Conservation (phyloP, 2,329 filamentous ascomycete genomes). For the Beauveria caledonica region DNA sequence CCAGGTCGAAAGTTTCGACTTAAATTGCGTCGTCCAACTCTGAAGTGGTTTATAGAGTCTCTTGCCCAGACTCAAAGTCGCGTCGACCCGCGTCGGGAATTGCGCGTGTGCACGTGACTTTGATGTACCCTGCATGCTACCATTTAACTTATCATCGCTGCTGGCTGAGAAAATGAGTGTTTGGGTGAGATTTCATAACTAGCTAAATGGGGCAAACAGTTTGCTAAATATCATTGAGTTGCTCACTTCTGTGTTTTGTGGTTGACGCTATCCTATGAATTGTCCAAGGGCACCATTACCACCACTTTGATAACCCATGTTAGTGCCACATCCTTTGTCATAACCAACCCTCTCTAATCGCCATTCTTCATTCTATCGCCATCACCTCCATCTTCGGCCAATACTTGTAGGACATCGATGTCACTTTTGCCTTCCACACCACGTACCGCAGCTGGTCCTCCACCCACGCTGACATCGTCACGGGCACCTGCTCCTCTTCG, state of each 20-base stretch:
- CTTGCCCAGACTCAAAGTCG: not conserved
- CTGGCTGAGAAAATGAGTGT: not conserved
- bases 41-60: not conserved
- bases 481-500: constrained; percentile 15
- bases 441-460: constrained; percentile 19
- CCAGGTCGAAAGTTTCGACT: not conserved
- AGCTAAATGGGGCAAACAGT: not conserved
- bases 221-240: not conserved
- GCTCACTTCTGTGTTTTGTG: not conserved
- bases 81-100: not conserved
- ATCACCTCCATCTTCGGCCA: not conserved
- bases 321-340: too few species aligned
- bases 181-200: not conserved
- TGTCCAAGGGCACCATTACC: too few species aligned
- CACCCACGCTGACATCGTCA: constrained; percentile 19
- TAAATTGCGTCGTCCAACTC: not conserved
- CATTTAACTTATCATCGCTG: not conserved
- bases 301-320: too few species aligned
- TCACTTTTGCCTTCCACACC: constrained; percentile 17
- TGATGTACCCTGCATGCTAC: not conserved
- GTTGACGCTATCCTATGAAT: too few species aligned
- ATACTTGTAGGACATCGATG: not conserved
- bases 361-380: not conserved
- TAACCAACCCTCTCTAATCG: too few species aligned
- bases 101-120: constrained; percentile 1